phyloP scores from a whole-genome alignment of 192 early-diverging fungal genomes.

The Geranomyces variabilis region DNA sequence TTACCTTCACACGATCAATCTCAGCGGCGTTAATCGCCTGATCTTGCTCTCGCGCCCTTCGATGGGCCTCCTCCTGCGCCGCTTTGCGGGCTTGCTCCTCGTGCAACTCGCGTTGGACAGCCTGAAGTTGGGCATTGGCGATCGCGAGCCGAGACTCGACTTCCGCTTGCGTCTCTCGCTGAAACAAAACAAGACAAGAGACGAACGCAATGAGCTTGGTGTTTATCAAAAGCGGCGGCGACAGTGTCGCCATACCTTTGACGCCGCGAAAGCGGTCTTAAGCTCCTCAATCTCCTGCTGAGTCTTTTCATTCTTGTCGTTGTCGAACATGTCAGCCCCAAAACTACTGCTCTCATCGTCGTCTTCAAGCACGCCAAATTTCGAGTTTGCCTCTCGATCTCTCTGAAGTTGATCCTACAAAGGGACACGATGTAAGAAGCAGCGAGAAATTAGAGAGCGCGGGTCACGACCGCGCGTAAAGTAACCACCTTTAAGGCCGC shows the following conservation, averaged over 20 bases:
- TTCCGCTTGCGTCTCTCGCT: constrained; percentile 23
- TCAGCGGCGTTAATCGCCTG: background rate
- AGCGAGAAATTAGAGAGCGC: too few relatives aligned
- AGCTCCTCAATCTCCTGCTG: constrained; percentile 31
- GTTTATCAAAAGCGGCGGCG: background rate
- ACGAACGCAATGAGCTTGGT: background rate
- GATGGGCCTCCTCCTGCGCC: background rate
- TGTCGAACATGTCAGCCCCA: background rate
- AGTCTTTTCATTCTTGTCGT: constrained; percentile 15
- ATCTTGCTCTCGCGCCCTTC: constrained; percentile 1
- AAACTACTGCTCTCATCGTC: constrained; percentile 15
- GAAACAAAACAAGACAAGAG: background rate
- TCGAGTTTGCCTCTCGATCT: constrained; percentile 2
- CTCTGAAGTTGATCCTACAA: constrained; percentile 12
- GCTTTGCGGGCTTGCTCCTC: constrained; percentile 32
- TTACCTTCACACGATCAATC: too few relatives aligned
- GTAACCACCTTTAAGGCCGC: constrained; percentile 29
- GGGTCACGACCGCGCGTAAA: too few relatives aligned
- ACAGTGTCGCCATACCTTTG: constrained; percentile 8
- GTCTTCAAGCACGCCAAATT: constrained; percentile 37
- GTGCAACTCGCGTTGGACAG: constrained; percentile 19
- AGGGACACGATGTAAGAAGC: background rate
- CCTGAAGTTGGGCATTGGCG: constrained; percentile 21
- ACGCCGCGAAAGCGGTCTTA: constrained; percentile 16
- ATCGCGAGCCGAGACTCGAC: constrained; percentile 27